These are phyloP conservation scores for Vicia villosa DNA, from an alignment of 306 rosid genomes.

Conservation along the genomic window DNA sequence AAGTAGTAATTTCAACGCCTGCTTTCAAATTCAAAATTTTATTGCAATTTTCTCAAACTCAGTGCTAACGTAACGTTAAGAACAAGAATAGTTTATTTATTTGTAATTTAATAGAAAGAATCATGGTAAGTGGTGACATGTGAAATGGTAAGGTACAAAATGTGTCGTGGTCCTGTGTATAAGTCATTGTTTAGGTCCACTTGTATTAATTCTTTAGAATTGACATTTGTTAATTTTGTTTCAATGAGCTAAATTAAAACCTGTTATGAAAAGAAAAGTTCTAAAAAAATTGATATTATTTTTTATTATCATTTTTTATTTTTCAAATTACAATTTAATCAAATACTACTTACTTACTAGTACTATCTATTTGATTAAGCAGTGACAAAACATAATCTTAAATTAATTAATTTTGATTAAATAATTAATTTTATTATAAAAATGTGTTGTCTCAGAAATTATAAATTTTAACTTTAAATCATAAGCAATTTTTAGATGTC, in stretches of 20 bases:
- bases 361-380: too few species aligned
- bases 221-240: constrained; percentile 12
- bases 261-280: neutral
- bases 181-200: constrained; percentile 46
- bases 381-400: too few species aligned
- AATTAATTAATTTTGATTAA: too few species aligned
- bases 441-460: too few species aligned
- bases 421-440: too few species aligned
- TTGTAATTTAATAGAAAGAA: neutral
- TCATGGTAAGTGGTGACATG: constrained; percentile 27
- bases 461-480: too few species aligned
- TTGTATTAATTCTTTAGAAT: constrained; percentile 27
- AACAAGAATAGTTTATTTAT: constrained; percentile 12
- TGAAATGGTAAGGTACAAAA: constrained; percentile 32
- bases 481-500: too few species aligned
- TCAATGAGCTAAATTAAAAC: constrained; percentile 1
- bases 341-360: too few species aligned
- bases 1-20: constrained; percentile 4
- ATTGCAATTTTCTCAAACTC: constrained; percentile 22
- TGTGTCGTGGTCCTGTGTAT: constrained; percentile 37
- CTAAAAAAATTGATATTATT: too few species aligned
- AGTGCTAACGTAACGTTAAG: constrained; percentile 22
- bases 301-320: too few species aligned
- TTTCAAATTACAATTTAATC: too few species aligned
- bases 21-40: constrained; percentile 17